Evolutionary conservation across 345 rosid species (phyloP).

Genomic region (Eucalyptus caleyi): DNA sequence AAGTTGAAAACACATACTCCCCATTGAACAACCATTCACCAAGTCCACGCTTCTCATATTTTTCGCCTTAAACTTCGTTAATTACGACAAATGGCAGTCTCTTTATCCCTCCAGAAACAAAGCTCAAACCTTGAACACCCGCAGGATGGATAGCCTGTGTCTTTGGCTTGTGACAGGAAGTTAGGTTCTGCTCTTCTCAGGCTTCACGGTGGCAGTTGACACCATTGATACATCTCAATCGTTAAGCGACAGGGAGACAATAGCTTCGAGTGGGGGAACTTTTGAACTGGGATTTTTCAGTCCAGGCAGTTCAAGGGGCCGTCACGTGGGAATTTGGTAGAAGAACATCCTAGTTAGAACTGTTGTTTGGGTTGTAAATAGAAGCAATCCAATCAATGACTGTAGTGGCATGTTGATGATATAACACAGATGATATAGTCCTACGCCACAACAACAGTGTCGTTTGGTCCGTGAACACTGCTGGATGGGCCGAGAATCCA

Average conservation of each 20-base stretch:
- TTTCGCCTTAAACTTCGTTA: not conserved
- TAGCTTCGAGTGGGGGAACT: slow-evolving; percentile 1
- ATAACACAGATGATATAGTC: not conserved
- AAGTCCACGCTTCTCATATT: not conserved
- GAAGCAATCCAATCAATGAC: slow-evolving; percentile 9
- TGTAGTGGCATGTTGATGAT: not conserved
- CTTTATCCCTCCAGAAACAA: not conserved
- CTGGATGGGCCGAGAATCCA: not conserved
- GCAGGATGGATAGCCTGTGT: not conserved
- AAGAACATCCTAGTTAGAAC: not conserved
- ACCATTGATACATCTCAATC: not conserved
- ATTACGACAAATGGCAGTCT: not conserved
- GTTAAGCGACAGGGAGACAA: not conserved
- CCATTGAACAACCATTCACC: not conserved
- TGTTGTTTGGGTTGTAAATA: slow-evolving; percentile 37
- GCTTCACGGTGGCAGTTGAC: not conserved
- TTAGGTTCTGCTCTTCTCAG: not conserved
- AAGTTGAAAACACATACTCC: not conserved
- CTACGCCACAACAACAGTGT: not conserved
- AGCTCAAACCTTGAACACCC: not conserved
- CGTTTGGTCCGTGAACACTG: slow-evolving; percentile 13
- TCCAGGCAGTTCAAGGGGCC: not conserved
- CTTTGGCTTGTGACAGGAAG: not conserved
- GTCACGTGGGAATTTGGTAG: slow-evolving; percentile 34
- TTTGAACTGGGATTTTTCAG: slow-evolving; percentile 25